Conservation (phyloP, 805 yeast species). For the Aciculoconidium aculeatum region DNA sequence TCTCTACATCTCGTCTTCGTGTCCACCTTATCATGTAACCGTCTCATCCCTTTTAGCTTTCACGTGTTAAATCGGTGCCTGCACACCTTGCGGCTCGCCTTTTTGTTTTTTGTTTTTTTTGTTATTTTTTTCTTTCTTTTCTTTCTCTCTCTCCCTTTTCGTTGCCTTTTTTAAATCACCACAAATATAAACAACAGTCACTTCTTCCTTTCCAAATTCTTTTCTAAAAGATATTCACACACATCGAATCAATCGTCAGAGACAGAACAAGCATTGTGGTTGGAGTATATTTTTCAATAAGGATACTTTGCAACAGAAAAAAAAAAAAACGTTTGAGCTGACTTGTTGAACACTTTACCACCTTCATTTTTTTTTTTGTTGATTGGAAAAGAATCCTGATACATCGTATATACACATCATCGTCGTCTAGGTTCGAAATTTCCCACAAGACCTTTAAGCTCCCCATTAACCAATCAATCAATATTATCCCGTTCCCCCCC, state of each 20-base stretch:
- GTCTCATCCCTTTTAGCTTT: too few species aligned
- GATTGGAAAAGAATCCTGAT: too few species aligned
- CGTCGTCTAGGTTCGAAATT: too few species aligned
- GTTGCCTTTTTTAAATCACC: slow-evolving; percentile 3
- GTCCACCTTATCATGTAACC: too few species aligned
- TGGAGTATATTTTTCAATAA: too few species aligned
- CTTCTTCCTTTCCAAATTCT: slow-evolving; percentile 3
- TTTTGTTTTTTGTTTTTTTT: background rate
- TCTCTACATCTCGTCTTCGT: background rate
- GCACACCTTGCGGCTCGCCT: background rate
- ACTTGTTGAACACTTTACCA: too few species aligned
- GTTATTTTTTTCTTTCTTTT: slow-evolving; percentile 3
- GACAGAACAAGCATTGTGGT: slow-evolving; percentile 1
- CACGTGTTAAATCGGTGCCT: too few species aligned
- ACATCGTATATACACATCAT: too few species aligned
- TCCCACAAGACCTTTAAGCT: background rate
- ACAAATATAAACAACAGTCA: slow-evolving; percentile 3
- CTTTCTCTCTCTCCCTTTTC: slow-evolving; percentile 1
- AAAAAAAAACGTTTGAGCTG: too few species aligned
- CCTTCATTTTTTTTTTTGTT: too few species aligned
- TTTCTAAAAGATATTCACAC: too few species aligned
- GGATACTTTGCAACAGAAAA: too few species aligned
- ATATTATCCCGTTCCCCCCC: background rate
- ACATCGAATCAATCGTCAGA: background rate
- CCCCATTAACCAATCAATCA: slow-evolving; percentile 3